A percentile compares a stretch with the other conserved stretches of the same genome.
phyloP scores from a whole-genome alignment of 371 early-diverging fungal genomes.

The Mycotypha africana region DNA sequence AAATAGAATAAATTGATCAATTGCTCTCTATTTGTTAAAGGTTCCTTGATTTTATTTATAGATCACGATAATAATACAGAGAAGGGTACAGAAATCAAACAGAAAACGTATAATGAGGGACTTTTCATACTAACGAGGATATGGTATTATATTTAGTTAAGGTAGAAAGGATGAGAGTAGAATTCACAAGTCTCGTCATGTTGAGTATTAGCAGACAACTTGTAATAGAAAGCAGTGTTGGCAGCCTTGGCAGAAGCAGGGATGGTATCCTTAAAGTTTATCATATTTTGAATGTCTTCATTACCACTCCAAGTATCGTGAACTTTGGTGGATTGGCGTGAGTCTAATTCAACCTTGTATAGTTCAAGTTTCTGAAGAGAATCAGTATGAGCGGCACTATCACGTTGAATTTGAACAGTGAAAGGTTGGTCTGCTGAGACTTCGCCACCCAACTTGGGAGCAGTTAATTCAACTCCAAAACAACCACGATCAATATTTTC shows the following conservation, averaged over 20 bases:
- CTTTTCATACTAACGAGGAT: not conserved
- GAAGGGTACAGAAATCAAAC: too few species aligned
- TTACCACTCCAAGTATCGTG: slow-evolving; percentile 31
- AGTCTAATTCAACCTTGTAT: slow-evolving; percentile 28
- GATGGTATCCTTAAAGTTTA: slow-evolving; percentile 39
- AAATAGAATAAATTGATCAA: too few species aligned
- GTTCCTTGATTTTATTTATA: too few species aligned
- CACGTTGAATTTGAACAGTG: slow-evolving; percentile 35
- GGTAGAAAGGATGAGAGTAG: slow-evolving; percentile 45
- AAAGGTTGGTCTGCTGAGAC: slow-evolving; percentile 13
- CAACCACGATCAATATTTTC: slow-evolving; percentile 40
- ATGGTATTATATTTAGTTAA: slow-evolving; percentile 9
- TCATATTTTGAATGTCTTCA: slow-evolving; percentile 15
- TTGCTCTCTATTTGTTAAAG: too few species aligned
- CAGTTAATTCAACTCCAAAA: slow-evolving; percentile 36
- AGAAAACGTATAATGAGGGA: too few species aligned
- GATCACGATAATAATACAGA: too few species aligned
- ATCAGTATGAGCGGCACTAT: slow-evolving; percentile 36
- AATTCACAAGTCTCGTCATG: slow-evolving; percentile 40
- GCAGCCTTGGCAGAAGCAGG: slow-evolving; percentile 17
- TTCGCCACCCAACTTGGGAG: slow-evolving; percentile 29
- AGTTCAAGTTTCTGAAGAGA: slow-evolving; percentile 22
- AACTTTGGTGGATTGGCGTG: slow-evolving; percentile 28
- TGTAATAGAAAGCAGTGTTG: slow-evolving; percentile 40
- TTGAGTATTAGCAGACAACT: slow-evolving; percentile 31